phyloP scores from a whole-genome alignment of 176 grass and related monocot species.

The Oryza nivara region DNA sequence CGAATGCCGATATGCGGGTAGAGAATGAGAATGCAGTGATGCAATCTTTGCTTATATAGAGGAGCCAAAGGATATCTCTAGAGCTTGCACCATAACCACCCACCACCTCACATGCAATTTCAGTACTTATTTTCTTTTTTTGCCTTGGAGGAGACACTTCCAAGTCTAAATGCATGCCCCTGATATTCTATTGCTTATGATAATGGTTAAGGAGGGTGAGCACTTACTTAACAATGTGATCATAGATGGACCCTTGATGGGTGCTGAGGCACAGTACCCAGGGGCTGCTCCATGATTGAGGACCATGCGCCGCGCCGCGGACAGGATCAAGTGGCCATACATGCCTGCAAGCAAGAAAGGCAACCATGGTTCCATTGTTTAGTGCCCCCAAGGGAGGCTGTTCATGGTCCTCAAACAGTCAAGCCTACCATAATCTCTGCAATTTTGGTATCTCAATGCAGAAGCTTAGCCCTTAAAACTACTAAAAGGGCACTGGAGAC shows the following conservation, averaged over 20 bases:
- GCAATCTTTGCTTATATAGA: conserved; percentile 47
- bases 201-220: conserved; percentile 32
- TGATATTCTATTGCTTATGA: conserved; percentile 37
- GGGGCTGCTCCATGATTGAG: conserved; percentile 44
- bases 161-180: conserved; percentile 51
- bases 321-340: conserved; percentile 60
- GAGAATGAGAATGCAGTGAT: background rate
- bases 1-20: conserved; percentile 14
- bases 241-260: conserved; percentile 48
- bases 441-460: conserved; percentile 25
- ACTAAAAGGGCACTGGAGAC: conserved; percentile 35
- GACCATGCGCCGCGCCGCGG: conserved; percentile 39
- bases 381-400: conserved; percentile 35
- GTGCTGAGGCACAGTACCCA: conserved; percentile 42
- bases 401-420: conserved; percentile 51
- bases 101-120: conserved; percentile 43
- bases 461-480: conserved; percentile 47
- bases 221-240: conserved; percentile 39
- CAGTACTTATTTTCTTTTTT: conserved; percentile 38
- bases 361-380: conserved; percentile 45
- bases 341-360: conserved; percentile 53
- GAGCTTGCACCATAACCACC: conserved; percentile 30
- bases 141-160: conserved; percentile 58
- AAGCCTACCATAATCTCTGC: conserved; percentile 47
- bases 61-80: conserved; percentile 25